Percentiles rank a stretch among this genome's conserved stretches.
These are phyloP conservation scores for Pseudogymnoascus sp. DNA, from an alignment of 2,329 filamentous ascomycete species.

Conservation along the genomic window DNA sequence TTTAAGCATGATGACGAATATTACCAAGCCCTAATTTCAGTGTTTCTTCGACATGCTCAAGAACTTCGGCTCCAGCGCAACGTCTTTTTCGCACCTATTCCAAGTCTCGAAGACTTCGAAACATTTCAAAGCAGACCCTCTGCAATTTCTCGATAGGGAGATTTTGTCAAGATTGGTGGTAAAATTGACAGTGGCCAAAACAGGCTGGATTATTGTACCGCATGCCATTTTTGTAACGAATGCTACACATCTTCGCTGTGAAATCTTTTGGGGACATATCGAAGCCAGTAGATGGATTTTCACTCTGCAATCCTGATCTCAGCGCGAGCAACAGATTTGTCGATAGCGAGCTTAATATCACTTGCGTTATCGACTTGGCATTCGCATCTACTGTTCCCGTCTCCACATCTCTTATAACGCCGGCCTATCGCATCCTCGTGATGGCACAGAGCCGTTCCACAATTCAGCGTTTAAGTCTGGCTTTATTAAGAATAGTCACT, in stretches of 20 bases:
- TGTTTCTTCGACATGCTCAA: constrained; percentile 20
- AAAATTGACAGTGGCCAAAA: constrained; percentile 25
- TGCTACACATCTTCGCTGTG: constrained; percentile 18
- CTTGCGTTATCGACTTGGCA: constrained; percentile 26
- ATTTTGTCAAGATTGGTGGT: constrained; percentile 18
- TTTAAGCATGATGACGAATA: constrained; percentile 23
- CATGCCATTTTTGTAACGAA: constrained; percentile 21
- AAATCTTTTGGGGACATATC: neutral
- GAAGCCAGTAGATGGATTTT: constrained; percentile 14
- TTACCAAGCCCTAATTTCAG: constrained; percentile 22
- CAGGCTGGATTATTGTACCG: constrained; percentile 19
- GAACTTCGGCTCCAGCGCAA: constrained; percentile 24
- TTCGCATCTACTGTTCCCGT: constrained; percentile 25
- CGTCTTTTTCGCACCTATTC: constrained; percentile 26
- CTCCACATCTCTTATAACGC: constrained; percentile 18
- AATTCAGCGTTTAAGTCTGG: constrained; percentile 12
- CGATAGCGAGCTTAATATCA: constrained; percentile 26
- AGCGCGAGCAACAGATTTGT: constrained; percentile 24
- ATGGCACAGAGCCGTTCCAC: constrained; percentile 11
- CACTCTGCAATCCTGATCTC: constrained; percentile 23
- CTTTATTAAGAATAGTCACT: constrained; percentile 8
- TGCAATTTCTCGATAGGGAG: constrained; percentile 15
- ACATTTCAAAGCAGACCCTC: constrained; percentile 17
- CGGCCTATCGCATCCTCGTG: constrained; percentile 13
- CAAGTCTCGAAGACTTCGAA: constrained; percentile 20